Percentiles rank a stretch among this genome's conserved stretches.
Conservation (phyloP, 2,329 filamentous ascomycete genomes). For the Geosmithia flava region DNA sequence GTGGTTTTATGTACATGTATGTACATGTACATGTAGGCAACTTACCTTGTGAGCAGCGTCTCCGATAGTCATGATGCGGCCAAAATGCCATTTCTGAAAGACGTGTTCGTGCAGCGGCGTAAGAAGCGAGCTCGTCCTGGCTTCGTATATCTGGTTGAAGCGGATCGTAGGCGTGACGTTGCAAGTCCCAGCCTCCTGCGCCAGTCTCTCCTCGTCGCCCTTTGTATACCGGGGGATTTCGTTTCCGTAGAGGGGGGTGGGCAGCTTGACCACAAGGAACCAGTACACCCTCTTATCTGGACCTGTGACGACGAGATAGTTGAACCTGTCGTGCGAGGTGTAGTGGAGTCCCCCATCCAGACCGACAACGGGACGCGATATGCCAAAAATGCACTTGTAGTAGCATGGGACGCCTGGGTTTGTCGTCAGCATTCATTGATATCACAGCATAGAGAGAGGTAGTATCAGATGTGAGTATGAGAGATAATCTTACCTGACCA, state of each 20-base stretch:
- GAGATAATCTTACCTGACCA: constrained; percentile 1
- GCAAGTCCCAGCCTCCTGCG: background rate
- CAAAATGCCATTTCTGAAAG: constrained; percentile 23
- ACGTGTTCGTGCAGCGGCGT: constrained; percentile 21
- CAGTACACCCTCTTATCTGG: constrained; percentile 17
- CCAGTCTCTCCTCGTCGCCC: constrained; percentile 8
- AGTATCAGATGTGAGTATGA: too few species aligned
- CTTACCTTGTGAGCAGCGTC: constrained; percentile 26
- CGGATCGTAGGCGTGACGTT: background rate
- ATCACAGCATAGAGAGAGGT: too few species aligned
- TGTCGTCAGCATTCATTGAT: background rate
- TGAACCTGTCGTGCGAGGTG: constrained; percentile 4
- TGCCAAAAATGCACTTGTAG: constrained; percentile 22
- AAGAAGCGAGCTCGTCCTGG: constrained; percentile 13
- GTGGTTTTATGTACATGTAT: too few species aligned
- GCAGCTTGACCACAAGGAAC: constrained; percentile 18
- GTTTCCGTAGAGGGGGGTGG: constrained; percentile 12
- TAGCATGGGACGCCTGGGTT: constrained; percentile 5
- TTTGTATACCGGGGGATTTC: constrained; percentile 8
- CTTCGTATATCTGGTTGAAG: constrained; percentile 17
- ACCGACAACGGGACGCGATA: constrained; percentile 12
- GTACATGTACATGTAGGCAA: background rate
- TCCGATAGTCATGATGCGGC: constrained; percentile 23
- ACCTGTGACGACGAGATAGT: constrained; percentile 13
- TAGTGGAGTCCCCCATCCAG: constrained; percentile 1